phyloP scores from a whole-genome alignment of 768 basidiomycete species.

The Coprinopsis cinerea region DNA sequence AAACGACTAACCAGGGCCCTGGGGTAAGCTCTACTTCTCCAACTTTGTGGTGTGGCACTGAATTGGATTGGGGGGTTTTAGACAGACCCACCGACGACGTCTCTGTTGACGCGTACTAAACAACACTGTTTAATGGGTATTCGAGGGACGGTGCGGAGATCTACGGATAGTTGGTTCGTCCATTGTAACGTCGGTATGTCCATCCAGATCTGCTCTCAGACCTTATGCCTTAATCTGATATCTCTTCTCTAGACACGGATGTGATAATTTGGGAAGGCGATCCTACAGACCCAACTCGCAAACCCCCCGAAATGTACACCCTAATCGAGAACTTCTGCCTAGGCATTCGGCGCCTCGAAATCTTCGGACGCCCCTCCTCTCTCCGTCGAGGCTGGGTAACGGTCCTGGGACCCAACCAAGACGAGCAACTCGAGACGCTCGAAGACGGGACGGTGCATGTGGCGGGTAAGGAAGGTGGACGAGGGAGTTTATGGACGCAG shows the following conservation, averaged over 20 bases:
- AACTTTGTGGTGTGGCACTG: background rate
- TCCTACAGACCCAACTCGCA: constrained; percentile 69
- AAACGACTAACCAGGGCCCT: constrained; percentile 61
- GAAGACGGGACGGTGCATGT: constrained; percentile 29
- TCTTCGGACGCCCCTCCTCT: constrained; percentile 73
- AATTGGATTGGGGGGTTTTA: constrained; percentile 19
- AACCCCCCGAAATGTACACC: constrained; percentile 94
- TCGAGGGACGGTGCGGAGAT: constrained; percentile 90
- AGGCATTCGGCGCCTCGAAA: constrained; percentile 83
- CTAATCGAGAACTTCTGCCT: constrained; percentile 98
- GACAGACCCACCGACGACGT: constrained; percentile 83
- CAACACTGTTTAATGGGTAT: constrained; percentile 98
- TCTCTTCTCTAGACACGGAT: constrained; percentile 70
- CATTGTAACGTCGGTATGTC: constrained; percentile 93
- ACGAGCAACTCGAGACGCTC: constrained; percentile 39
- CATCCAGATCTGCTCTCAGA: background rate
- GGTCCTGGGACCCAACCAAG: constrained; percentile 62
- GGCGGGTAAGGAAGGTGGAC: constrained; percentile 35
- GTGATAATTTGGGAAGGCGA: constrained; percentile 97
- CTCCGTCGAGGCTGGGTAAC: constrained; percentile 91
- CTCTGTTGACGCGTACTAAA: constrained; percentile 83
- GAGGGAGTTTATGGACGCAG: constrained; percentile 50
- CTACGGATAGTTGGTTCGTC: constrained; percentile 94
- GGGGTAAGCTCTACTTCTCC: constrained; percentile 47
- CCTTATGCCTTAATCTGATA: background rate